These are phyloP conservation scores for Corrigiola litoralis DNA, from an alignment of 179 eudicot genomes.

Conservation along the genomic window DNA sequence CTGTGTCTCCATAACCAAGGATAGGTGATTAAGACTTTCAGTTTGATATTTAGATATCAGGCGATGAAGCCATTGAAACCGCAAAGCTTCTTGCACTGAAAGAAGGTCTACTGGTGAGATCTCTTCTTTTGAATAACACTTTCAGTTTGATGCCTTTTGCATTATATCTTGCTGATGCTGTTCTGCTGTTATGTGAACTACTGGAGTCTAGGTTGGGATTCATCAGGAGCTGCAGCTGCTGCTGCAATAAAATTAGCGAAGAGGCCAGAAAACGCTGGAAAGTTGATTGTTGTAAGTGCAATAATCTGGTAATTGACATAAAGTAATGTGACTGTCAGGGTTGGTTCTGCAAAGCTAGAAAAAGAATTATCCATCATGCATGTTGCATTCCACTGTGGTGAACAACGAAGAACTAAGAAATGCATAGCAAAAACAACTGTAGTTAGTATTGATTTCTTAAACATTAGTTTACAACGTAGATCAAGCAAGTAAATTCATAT, in stretches of 20 bases:
- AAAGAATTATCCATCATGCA: background rate
- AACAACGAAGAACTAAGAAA: too few relatives aligned
- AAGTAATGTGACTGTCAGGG: too few relatives aligned
- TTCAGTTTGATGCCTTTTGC: background rate
- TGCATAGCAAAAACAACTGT: too few relatives aligned
- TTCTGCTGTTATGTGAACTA: too few relatives aligned
- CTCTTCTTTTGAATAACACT: background rate
- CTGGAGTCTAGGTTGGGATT: too few relatives aligned
- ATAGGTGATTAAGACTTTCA: too few relatives aligned
- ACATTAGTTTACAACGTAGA: too few relatives aligned
- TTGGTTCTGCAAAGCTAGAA: background rate
- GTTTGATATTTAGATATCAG: conserved; percentile 38
- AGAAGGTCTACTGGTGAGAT: conserved; percentile 76
- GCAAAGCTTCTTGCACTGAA: conserved; percentile 70
- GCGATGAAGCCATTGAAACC: conserved; percentile 74
- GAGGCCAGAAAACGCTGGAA: conserved; percentile 79
- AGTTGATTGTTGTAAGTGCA: conserved; percentile 67
- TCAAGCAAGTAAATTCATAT: background rate
- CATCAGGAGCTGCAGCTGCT: conserved; percentile 73
- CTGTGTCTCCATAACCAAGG: too few relatives aligned
- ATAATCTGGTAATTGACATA: background rate
- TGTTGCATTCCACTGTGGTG: background rate
- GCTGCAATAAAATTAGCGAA: conserved; percentile 71
- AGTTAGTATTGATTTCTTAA: too few relatives aligned
- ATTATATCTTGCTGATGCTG: too few relatives aligned